Percentiles rank a stretch among this genome's conserved stretches.
Conservation (phyloP, 306 rosid species). For the Vicia villosa region DNA sequence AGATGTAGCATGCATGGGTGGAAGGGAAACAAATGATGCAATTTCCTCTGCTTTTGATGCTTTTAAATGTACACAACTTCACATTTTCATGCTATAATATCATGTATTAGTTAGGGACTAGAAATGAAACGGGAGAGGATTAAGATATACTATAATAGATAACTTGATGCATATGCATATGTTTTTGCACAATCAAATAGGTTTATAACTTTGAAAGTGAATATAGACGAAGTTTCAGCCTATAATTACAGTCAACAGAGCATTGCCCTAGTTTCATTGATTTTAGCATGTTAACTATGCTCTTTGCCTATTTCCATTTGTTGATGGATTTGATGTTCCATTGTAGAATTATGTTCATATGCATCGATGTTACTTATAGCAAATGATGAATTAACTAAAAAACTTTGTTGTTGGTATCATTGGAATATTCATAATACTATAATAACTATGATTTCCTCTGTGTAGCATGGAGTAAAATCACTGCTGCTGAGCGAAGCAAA, state of each 20-base stretch:
- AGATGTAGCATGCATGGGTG: constrained; percentile 87
- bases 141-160: constrained; percentile 23
- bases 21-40: constrained; percentile 86
- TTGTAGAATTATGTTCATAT: constrained; percentile 12
- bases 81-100: constrained; percentile 29
- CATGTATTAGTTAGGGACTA: constrained; percentile 16
- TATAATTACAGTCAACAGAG: not conserved
- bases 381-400: constrained; percentile 18
- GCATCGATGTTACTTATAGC: constrained; percentile 8
- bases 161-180: constrained; percentile 1
- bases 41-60: constrained; percentile 85
- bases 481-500: constrained; percentile 89
- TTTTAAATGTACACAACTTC: constrained; percentile 57
- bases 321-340: constrained; percentile 28
- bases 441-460: constrained; percentile 8
- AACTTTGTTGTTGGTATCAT: constrained; percentile 9
- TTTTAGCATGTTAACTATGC: constrained; percentile 2
- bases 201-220: constrained; percentile 16
- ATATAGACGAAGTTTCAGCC: constrained; percentile 19
- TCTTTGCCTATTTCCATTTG: constrained; percentile 7
- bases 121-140: constrained; percentile 6
- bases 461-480: constrained; percentile 93
- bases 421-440: constrained; percentile 22
- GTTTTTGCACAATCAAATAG: constrained; percentile 21
- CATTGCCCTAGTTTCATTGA: constrained; percentile 23